Percentiles rank a stretch among this genome's conserved stretches.
Evolutionary conservation across 805 yeast genomes (phyloP).

Genomic region (Torulaspora delbrueckii): DNA sequence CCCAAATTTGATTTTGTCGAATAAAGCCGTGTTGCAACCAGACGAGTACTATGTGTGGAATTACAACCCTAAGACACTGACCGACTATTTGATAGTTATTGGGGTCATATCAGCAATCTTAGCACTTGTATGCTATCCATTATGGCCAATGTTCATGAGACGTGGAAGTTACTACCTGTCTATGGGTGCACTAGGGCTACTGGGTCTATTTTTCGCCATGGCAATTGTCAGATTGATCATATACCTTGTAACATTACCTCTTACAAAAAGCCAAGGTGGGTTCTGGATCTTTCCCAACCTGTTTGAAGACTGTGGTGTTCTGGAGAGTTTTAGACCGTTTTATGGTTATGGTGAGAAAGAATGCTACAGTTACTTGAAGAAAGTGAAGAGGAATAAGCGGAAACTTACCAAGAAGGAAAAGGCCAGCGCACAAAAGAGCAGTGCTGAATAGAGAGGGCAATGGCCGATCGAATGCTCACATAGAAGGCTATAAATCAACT

Average conservation of each 20-base stretch:
- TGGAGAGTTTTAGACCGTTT: conserved; percentile 87
- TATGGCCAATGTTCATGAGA: conserved; percentile 92
- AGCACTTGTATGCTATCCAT: conserved; percentile 75
- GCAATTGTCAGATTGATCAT: conserved; percentile 77
- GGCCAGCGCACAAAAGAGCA: not conserved
- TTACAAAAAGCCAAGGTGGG: conserved; percentile 51
- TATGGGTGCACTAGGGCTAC: conserved; percentile 64
- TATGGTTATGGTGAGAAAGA: conserved; percentile 69
- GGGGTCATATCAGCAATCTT: conserved; percentile 56
- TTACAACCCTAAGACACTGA: conserved; percentile 58
- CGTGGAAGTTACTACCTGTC: conserved; percentile 87
- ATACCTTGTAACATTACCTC: conserved; percentile 39
- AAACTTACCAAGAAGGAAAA: conserved; percentile 23
- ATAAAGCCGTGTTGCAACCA: conserved; percentile 55
- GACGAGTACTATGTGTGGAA: conserved; percentile 82
- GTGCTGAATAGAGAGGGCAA: not conserved
- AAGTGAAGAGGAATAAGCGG: conserved; percentile 31
- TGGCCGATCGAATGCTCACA: not conserved
- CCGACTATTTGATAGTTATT: conserved; percentile 37
- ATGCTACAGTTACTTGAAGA: conserved; percentile 32
- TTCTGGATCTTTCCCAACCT: conserved; percentile 95
- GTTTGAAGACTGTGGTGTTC: conserved; percentile 90
- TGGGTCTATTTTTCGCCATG: conserved; percentile 67
- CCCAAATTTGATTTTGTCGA: conserved; percentile 55
- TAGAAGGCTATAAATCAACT: not conserved